These are phyloP conservation scores for Gracilaria gracilis DNA, from an alignment of 23 red algal species.

Conservation along the genomic window DNA sequence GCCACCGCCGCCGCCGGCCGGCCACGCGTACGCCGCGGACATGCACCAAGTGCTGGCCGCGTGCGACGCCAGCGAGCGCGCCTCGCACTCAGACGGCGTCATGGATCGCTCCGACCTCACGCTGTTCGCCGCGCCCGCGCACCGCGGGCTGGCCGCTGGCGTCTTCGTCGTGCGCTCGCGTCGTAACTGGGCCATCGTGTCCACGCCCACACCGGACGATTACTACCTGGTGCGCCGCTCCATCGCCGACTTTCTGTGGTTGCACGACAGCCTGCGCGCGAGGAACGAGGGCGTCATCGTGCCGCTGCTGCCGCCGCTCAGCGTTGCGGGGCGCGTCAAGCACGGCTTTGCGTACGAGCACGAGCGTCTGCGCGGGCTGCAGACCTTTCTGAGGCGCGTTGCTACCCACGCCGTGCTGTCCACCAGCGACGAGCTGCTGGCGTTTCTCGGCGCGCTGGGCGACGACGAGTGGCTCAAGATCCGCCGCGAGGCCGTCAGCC, in stretches of 20 bases:
- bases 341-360: constrained; percentile 57
- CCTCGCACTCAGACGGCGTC: constrained; percentile 9
- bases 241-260: constrained; percentile 71
- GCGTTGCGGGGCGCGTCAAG: constrained; percentile 48
- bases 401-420: constrained; percentile 58
- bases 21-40: constrained; percentile 48
- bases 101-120: constrained; percentile 58
- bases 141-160: constrained; percentile 21
- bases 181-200: constrained; percentile 10
- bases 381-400: constrained; percentile 63
- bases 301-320: constrained; percentile 48
- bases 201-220: constrained; percentile 13
- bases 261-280: constrained; percentile 37
- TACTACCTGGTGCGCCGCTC: constrained; percentile 62
- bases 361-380: constrained; percentile 49
- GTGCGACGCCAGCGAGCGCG: constrained; percentile 11
- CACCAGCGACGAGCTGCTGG: constrained; percentile 53
- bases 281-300: constrained; percentile 77
- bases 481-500: constrained; percentile 23
- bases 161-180: constrained; percentile 31
- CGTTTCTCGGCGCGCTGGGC: constrained; percentile 59
- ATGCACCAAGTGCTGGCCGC: constrained; percentile 23
- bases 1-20: constrained; percentile 36
- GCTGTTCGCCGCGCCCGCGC: not conserved
- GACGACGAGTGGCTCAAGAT: constrained; percentile 64